Evolutionary conservation across 2,329 filamentous ascomycete species (phyloP), one percentile per base, ranked within the genome.

Genomic region (Colletotrichum sojae): DNA sequence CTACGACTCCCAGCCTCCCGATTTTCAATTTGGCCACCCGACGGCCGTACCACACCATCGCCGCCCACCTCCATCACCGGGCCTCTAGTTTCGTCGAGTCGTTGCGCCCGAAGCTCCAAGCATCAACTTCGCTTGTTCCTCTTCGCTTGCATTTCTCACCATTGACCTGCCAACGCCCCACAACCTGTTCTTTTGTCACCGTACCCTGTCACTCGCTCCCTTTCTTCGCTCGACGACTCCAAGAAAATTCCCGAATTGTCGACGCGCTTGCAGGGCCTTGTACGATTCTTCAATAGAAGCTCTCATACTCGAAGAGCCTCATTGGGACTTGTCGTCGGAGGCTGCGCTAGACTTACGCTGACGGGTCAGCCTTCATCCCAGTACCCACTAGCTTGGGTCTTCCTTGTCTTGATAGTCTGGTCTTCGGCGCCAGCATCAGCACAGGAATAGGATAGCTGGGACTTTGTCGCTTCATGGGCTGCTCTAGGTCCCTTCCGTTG

Each of bases 21-120:
- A 60, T 71, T 72, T 72, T 69, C 60, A 22, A 67, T 46, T 57
- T 70, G 67, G 56, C 69, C 62, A 71, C 60, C 61, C 62, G 51
- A 67, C 65, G 58, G 59, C 59, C 51, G 58, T 49, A 66, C 63
- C 69, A 60, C 56, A 56, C 43, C 67, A 55, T 60, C 55, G 61
- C 51, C 64, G 40, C 27, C 56, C 61, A 65, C 39, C 45, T 59
- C 56, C 25, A 54, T 60, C 48, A 40, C 27, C 46, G 49, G 45
- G 49, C 59, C 58, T 69, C 20, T 40, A 59, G 62, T 8, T 36
- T 31, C 18, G 40, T 12, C 36, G 31, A 16, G 52, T 27, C 31
- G 22, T 25, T 20, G 8, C 20, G n/a, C 22, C 18, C 36, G 31
- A 27, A 22, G 22, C 18, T 20, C 27, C 43, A 43, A 43, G 15